phyloP scores from a whole-genome alignment of 1,284 basidiomycete genomes.

The Cryptococcus wingfieldii region DNA sequence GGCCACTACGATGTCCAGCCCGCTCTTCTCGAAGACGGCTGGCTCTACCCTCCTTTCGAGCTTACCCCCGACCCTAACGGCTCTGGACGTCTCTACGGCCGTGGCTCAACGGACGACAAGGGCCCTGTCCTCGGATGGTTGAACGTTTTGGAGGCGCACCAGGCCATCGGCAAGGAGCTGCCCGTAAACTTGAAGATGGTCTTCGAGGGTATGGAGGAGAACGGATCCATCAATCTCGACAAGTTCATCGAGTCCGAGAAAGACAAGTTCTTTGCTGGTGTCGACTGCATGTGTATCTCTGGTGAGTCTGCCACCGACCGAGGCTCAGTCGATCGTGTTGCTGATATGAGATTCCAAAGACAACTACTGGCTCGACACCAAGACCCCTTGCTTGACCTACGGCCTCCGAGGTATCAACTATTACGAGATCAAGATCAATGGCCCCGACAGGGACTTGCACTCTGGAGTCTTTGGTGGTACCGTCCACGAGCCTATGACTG shows the following conservation, averaged over 20 bases:
- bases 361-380: conserved; percentile 53
- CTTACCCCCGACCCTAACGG: conserved; percentile 60
- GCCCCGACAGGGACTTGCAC: conserved; percentile 86
- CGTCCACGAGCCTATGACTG: conserved; percentile 78
- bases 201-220: conserved; percentile 99
- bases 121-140: conserved; percentile 90
- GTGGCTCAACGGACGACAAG: conserved; percentile 90
- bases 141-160: conserved; percentile 87
- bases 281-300: conserved; percentile 90
- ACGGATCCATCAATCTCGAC: conserved; percentile 87
- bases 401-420: conserved; percentile 77
- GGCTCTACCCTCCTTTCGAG: conserved; percentile 86
- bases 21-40: conserved; percentile 71
- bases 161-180: conserved; percentile 65
- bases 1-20: conserved; percentile 66
- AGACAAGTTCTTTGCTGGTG: conserved; percentile 77
- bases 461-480: conserved; percentile 84
- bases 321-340: conserved; percentile 3
- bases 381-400: conserved; percentile 51
- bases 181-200: conserved; percentile 93
- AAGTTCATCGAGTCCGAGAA: conserved; percentile 80
- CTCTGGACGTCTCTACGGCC: conserved; percentile 64
- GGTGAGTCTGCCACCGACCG: conserved; percentile 49
- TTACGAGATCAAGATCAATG: conserved; percentile 77
- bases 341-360: conserved; percentile 21